These are phyloP conservation scores for Diplogelasinospora grovesii DNA, from an alignment of 495 filamentous ascomycete species.

Conservation along the genomic window DNA sequence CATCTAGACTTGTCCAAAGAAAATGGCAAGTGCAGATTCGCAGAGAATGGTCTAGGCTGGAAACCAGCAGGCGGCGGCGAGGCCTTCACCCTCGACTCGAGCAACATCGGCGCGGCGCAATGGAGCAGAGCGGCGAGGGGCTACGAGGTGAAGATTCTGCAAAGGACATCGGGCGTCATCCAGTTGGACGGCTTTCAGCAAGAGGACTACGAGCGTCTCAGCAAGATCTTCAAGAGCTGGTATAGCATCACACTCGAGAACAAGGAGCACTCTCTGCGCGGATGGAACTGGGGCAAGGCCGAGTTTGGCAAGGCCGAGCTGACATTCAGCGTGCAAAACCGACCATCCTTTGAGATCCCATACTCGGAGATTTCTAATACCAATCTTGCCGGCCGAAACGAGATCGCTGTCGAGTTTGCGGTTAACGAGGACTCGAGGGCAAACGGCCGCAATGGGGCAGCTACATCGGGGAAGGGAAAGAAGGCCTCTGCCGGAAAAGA, in stretches of 20 bases:
- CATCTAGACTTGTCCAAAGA: slow-evolving; percentile 89
- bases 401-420: slow-evolving; percentile 92
- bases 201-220: slow-evolving; percentile 88
- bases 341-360: slow-evolving; percentile 94
- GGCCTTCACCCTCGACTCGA: slow-evolving; percentile 81
- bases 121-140: slow-evolving; percentile 94
- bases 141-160: slow-evolving; percentile 85
- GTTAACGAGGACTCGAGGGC: slow-evolving; percentile 59
- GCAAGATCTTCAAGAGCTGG: slow-evolving; percentile 90
- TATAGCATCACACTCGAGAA: slow-evolving; percentile 88
- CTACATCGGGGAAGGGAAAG: slow-evolving; percentile 64
- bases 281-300: slow-evolving; percentile 99
- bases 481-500: slow-evolving; percentile 84
- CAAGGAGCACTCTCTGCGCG: slow-evolving; percentile 88
- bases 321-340: slow-evolving; percentile 92
- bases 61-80: slow-evolving; percentile 81
- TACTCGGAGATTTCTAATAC: slow-evolving; percentile 98
- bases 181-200: slow-evolving; percentile 93
- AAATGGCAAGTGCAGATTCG: slow-evolving; percentile 85
- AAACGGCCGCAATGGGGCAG: slow-evolving; percentile 70
- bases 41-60: slow-evolving; percentile 90
- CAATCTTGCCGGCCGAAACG: slow-evolving; percentile 94
- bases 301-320: slow-evolving; percentile 95
- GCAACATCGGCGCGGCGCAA: slow-evolving; percentile 75
- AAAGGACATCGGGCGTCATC: slow-evolving; percentile 74